Percentiles rank a stretch among this genome's conserved stretches.
These are phyloP conservation scores for Actinomortierella wolfii DNA, from an alignment of 371 early-diverging fungal genomes.

Conservation along the genomic window DNA sequence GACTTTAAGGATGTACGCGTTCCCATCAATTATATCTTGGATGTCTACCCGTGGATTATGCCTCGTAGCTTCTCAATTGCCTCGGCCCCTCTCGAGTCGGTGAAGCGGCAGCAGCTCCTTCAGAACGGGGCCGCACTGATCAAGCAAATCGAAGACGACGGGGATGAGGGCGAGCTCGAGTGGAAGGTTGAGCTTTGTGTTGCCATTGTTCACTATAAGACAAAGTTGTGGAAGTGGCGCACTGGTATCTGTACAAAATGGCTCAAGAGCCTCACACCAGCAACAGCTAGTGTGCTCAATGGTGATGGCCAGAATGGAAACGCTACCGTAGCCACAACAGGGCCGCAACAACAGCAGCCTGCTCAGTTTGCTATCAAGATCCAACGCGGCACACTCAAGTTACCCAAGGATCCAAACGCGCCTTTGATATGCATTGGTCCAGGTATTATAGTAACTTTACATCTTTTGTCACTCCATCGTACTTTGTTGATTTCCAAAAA, in stretches of 20 bases:
- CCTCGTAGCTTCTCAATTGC: constrained; percentile 89
- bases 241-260: constrained; percentile 86
- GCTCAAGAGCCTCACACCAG: constrained; percentile 52
- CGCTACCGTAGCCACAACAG: background rate
- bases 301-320: background rate
- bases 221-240: constrained; percentile 70
- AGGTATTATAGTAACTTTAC: too few relatives aligned
- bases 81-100: constrained; percentile 48
- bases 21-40: constrained; percentile 81
- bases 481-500: background rate
- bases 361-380: constrained; percentile 62
- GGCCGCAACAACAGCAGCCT: constrained; percentile 12
- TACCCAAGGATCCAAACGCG: constrained; percentile 55
- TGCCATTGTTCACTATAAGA: constrained; percentile 87
- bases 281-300: constrained; percentile 41
- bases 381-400: constrained; percentile 73
- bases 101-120: constrained; percentile 18
- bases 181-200: constrained; percentile 72
- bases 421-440: constrained; percentile 82
- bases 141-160: background rate
- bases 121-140: too few relatives aligned
- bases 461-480: too few relatives aligned
- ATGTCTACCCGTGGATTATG: constrained; percentile 79
- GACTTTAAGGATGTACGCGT: constrained; percentile 80
- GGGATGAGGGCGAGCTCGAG: constrained; percentile 30